Conservation (phyloP, 371 early-diverging fungal genomes). For the Massospora cicadina region DNA sequence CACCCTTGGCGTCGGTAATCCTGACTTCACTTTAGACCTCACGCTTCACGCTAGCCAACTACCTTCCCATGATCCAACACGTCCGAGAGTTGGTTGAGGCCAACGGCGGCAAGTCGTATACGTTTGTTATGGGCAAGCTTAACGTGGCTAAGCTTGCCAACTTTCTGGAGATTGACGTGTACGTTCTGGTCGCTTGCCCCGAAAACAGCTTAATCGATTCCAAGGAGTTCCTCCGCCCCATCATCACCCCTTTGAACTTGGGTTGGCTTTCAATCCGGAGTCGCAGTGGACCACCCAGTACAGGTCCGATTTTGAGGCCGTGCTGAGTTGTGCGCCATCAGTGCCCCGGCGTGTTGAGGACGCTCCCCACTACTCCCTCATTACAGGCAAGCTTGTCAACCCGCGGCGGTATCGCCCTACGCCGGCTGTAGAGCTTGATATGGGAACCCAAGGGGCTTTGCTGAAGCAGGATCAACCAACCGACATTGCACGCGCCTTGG, state of each 20-base stretch:
- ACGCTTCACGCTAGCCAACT: slow-evolving; percentile 41
- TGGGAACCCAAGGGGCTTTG: slow-evolving; percentile 21
- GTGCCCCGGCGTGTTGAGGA: slow-evolving; percentile 42
- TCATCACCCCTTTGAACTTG: slow-evolving; percentile 85
- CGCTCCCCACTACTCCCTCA: slow-evolving; percentile 67
- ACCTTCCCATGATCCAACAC: slow-evolving; percentile 57
- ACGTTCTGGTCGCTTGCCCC: slow-evolving; percentile 83
- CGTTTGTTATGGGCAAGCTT: slow-evolving; percentile 87
- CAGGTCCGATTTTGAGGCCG: slow-evolving; percentile 5
- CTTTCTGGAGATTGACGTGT: slow-evolving; percentile 82
- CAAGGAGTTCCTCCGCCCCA: slow-evolving; percentile 76
- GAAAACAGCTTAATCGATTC: slow-evolving; percentile 86
- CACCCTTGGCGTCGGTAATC: slow-evolving; percentile 75
- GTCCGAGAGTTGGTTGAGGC: slow-evolving; percentile 54
- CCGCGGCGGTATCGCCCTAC: slow-evolving; percentile 19
- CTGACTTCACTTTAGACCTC: background rate
- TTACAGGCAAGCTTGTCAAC: slow-evolving; percentile 63
- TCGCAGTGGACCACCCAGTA: slow-evolving; percentile 63
- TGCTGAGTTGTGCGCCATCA: slow-evolving; percentile 8
- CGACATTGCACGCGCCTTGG: slow-evolving; percentile 40
- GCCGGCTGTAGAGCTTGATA: slow-evolving; percentile 12
- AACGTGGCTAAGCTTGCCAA: slow-evolving; percentile 91
- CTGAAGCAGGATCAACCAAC: slow-evolving; percentile 31
- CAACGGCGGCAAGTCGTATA: slow-evolving; percentile 64
- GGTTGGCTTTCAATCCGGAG: slow-evolving; percentile 47